These are phyloP conservation scores for Phanerochaete carnosa DNA, from an alignment of 768 basidiomycete species.

Conservation along the genomic window DNA sequence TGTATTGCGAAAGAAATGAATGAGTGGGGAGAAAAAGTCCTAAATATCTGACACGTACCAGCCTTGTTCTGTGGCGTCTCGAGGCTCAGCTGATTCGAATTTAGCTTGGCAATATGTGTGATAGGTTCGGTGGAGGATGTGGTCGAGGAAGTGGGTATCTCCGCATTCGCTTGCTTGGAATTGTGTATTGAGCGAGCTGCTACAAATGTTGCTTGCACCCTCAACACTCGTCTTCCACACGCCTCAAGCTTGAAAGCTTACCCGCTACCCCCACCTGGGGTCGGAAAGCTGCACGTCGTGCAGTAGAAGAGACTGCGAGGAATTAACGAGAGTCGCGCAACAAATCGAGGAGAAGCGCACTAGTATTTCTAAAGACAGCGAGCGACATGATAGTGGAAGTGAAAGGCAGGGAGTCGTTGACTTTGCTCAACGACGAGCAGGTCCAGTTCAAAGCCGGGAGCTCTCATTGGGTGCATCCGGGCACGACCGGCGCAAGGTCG, in stretches of 20 bases:
- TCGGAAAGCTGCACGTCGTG: constrained; percentile 43
- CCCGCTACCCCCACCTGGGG: constrained; percentile 43
- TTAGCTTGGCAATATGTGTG: constrained; percentile 70
- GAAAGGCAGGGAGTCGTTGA: constrained; percentile 2
- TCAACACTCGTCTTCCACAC: background rate
- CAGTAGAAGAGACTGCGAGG: constrained; percentile 25
- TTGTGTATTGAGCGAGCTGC: constrained; percentile 57
- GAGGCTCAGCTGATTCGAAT: constrained; percentile 81
- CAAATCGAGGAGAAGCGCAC: constrained; percentile 18
- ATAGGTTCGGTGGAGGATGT: constrained; percentile 49
- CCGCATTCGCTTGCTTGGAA: constrained; percentile 40
- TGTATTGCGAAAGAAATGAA: constrained; percentile 23
- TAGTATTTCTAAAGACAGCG: constrained; percentile 31
- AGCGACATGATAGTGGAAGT: constrained; percentile 42
- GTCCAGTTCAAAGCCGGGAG: constrained; percentile 10
- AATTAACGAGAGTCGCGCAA: background rate
- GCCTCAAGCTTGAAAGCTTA: constrained; percentile 21
- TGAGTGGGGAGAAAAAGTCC: background rate
- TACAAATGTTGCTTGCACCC: constrained; percentile 17
- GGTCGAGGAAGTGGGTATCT: constrained; percentile 42
- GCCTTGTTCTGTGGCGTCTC: constrained; percentile 89
- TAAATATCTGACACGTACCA: constrained; percentile 46
- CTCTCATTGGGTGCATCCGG: constrained; percentile 8
- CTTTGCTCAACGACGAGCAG: constrained; percentile 6
- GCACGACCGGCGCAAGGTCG: background rate